Evolutionary conservation across 2,329 filamentous ascomycete species (phyloP).

Genomic region (Neonectria ditissima): DNA sequence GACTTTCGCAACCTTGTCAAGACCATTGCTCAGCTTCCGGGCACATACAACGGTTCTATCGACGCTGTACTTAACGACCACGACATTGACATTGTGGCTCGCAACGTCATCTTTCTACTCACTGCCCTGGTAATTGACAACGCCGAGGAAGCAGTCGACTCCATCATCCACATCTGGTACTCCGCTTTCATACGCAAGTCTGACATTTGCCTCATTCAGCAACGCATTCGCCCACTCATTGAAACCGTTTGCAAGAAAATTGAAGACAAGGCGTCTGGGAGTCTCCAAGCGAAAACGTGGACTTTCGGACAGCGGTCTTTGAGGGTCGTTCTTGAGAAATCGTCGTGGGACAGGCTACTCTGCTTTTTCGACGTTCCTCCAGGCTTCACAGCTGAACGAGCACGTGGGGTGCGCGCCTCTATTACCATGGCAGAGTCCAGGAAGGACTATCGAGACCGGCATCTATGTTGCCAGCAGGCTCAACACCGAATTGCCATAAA

Average conservation of each 20-base stretch:
- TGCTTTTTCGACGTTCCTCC: not conserved
- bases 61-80: constrained; percentile 17
- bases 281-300: not conserved
- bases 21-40: constrained; percentile 17
- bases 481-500: constrained; percentile 2
- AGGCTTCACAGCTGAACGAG: constrained; percentile 5
- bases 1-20: constrained; percentile 24
- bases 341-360: constrained; percentile 8
- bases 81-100: constrained; percentile 26
- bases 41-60: not conserved
- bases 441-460: not conserved
- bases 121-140: not conserved
- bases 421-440: not conserved
- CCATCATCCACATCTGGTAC: constrained; percentile 31
- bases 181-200: constrained; percentile 17
- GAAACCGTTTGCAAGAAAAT: not conserved
- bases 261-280: not conserved
- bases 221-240: constrained; percentile 11
- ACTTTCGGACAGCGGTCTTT: not conserved
- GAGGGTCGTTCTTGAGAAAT: constrained; percentile 14
- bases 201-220: not conserved
- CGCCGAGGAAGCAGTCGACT: not conserved
- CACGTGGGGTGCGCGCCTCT: not conserved
- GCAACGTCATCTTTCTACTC: constrained; percentile 24
- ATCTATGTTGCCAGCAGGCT: not conserved